phyloP scores from a whole-genome alignment of 306 rosid species.

The Acacia melanoxylon region DNA sequence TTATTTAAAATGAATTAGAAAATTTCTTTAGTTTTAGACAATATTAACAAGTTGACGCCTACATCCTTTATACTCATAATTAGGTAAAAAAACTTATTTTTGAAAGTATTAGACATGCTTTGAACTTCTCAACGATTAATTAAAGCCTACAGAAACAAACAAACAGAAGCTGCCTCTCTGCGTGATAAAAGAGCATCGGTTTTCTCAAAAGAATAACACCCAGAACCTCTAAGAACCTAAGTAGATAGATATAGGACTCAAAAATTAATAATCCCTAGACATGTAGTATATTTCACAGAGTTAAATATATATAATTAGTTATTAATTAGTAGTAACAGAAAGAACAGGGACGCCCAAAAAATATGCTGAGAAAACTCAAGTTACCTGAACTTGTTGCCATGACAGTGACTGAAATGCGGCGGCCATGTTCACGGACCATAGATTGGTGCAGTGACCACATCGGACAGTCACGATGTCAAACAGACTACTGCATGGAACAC shows the following conservation, averaged over 20 bases:
- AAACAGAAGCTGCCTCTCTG: constrained; percentile 1
- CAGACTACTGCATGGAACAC: constrained; percentile 96
- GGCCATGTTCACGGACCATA: constrained; percentile 99
- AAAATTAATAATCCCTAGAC: constrained; percentile 12
- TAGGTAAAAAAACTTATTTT: too few species aligned
- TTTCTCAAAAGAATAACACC: constrained; percentile 36
- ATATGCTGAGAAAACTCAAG: constrained; percentile 24
- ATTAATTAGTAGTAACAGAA: not conserved
- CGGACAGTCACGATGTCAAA: constrained; percentile 96
- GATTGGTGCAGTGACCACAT: constrained; percentile 98
- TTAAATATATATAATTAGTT: not conserved
- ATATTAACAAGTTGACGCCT: not conserved
- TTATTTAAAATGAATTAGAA: too few species aligned
- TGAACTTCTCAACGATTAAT: not conserved
- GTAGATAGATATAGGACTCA: constrained; percentile 26
- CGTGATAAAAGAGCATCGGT: constrained; percentile 35
- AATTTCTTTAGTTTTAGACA: not conserved
- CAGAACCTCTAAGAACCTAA: constrained; percentile 29
- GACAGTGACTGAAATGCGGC: constrained; percentile 93
- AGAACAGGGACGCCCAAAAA: constrained; percentile 33
- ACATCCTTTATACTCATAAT: not conserved
- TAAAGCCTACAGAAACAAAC: constrained; percentile 8
- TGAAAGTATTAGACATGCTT: not conserved
- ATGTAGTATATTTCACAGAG: not conserved
- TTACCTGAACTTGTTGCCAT: constrained; percentile 85